Evolutionary conservation across 768 basidiomycete genomes (phyloP), one percentile per base, ranked within the genome.

Genomic region (Royoungia palumana): DNA sequence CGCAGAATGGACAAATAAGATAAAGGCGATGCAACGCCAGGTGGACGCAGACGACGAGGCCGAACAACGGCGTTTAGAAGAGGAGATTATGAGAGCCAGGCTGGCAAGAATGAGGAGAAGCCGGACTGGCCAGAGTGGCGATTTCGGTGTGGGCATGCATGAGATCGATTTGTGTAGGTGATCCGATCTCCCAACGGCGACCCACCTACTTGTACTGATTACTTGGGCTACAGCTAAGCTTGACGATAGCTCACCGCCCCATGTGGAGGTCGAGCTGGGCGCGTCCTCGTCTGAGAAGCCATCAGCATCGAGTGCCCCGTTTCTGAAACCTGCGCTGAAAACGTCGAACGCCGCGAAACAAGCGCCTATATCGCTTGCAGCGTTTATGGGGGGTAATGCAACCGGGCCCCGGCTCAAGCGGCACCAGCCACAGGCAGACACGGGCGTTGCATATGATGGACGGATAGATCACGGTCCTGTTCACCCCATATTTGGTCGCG

Each of bases 1-100:
- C n/a, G 76, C 87, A 14, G 87, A 91, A 65, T 91, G 89, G 89
- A 79, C 88, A 13, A 83, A 71, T 67, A 84, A 77, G 72, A 89
- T 92, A 64, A 85, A 84, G 63, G 85, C 81, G 14, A 69, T 91
- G 66, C 89, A 90, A 63, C 78, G 81, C 50, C 86, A 89, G 58
- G 84, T 89, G 21, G 89, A 92, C 53, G 82, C 83, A 13, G 85
- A 89, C 53, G 88, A 89, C 49, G 87, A 88, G 62, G 79, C 75
- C 6, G 89, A 92, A 58, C 81, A 88, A 61, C 79, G 76, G 42
- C 75, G 82, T 46, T 75, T 92, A 2, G 77, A 79, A 59, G 69
- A 77, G 47, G 77, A 78, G 60, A 78, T 91, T 41, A 61, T 62
- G 20, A 68, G 74, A 27, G 75, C 77, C 14, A 60, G 78, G 40